Base-by-base conservation (phyloP, 2,329 filamentous ascomycete species). In the Epicoccum nigrum region DNA sequence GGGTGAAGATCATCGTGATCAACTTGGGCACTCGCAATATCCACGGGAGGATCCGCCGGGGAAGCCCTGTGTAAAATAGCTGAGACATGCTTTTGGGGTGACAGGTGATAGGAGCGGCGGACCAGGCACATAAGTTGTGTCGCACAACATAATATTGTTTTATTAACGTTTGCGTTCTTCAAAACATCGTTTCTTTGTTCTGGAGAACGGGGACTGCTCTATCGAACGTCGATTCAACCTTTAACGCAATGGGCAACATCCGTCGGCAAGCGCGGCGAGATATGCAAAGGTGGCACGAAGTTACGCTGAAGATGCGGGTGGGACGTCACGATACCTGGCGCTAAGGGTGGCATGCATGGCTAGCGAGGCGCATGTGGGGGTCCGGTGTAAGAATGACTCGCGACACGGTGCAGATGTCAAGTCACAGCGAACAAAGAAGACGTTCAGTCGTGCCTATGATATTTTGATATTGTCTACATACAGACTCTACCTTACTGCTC, bases 291-390 rank as follows among this genome's bases (percentile, higher is more conserved):
- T 42, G 38, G 48, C 42, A 31, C 21, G 43, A 23, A 52, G 30
- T 38, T 27, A 45, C 21, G 8, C 34, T 39, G 37, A 37, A 28
- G 44, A 59, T 63, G 63, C 63, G 62, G 63, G 58, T 66, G 63
- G 64, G 57, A 40, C 38, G 56, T 68, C 64, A 68, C 60, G 58
- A 33, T 53, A 49, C 45, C 42, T 30, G n/a, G 33, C 51, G 43
- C 47, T 52, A 51, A 43, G 23, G 52, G 35, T 58, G 43, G 55
- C 51, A 45, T 58, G 57, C 55, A 58, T 39, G 34, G 35, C 46
- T 58, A 54, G 54, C 27, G 45, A 41, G 27, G 23, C 16, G 34
- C n/a, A 48, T 46, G 55, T 56, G 51, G 47, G 55, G 49, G 50
- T 45, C 35, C 23, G 20, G 45, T 30, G 30, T 41, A 23, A 17